Evolutionary conservation across 2,329 filamentous ascomycete species (phyloP), one percentile per base, ranked within the genome.

Genomic region (Apiospora malaysiana): DNA sequence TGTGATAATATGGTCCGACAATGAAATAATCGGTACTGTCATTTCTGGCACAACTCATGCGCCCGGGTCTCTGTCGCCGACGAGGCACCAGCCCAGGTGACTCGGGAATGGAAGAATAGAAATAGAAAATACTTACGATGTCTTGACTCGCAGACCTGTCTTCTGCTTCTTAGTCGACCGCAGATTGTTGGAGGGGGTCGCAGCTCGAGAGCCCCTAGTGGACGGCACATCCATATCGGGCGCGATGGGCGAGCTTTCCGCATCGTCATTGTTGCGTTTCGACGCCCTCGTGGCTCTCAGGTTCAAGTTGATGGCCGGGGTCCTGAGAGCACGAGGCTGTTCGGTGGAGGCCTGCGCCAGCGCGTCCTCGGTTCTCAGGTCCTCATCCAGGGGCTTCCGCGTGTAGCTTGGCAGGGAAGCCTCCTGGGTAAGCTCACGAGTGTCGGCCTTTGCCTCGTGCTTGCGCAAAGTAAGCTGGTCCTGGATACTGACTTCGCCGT

Each of bases 111-210:
- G 32, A 32, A 71, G 67, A 56, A 70, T 72, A 70, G 71, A 70
- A 72, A 70, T 51, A 69, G 72, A 14, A 72, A 75, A 75, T 73
- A 90, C 90, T 87, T 83, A 91, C 91, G 91, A 93, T 80, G 86
- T 88, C 82, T 93, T 92, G 78, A 92, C 86, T 75, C 91, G 89
- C 72, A 89, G 85, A 49, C 89, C 90, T 69, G 86, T 87, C 78
- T 89, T 88, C 68, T 85, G 83, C 80, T 88, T 91, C 84, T 91
- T 91, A 72, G 84, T 81, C 43, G 88, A 85, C 51, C 87, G 87
- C 70, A 86, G 83, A 59, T 86, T 83, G 43, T 47, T 51, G 70
- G 81, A 84, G 8, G 90, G 90, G 43, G 90, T 92, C 70, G 84
- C 88, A 70, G 89, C 88, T 74, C 90, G 88, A 43, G 90, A 91